phyloP scores from a whole-genome alignment of 2,329 filamentous ascomycete species.

The Penicillium sp. region DNA sequence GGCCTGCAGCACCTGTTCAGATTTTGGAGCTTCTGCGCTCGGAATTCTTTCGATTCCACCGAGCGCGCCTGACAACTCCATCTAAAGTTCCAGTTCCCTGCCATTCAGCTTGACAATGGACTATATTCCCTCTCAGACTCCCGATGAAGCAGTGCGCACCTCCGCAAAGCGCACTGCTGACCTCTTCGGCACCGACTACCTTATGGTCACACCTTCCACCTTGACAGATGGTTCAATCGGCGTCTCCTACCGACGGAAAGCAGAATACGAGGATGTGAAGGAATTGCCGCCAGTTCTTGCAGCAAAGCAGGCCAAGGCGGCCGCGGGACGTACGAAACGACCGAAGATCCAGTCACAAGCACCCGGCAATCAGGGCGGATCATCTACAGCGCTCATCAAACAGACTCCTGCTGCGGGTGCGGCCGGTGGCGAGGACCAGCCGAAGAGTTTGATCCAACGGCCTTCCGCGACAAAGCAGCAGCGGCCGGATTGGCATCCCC shows the following conservation, averaged over 20 bases:
- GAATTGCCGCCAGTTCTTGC: conserved; percentile 72
- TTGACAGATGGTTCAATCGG: conserved; percentile 41
- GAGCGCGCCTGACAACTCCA: neutral
- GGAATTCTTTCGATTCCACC: conserved; percentile 4
- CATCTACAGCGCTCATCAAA: conserved; percentile 54
- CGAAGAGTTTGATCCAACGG: conserved; percentile 57
- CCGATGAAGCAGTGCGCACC: conserved; percentile 37
- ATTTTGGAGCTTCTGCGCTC: conserved; percentile 1
- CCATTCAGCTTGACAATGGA: conserved; percentile 25
- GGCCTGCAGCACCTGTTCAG: neutral
- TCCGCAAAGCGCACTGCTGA: conserved; percentile 45
- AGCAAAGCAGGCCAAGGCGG: conserved; percentile 66
- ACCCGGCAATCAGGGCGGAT: conserved; percentile 44
- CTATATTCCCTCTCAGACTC: conserved; percentile 24
- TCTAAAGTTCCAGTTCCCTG: neutral
- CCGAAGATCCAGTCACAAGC: conserved; percentile 48
- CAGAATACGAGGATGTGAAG: conserved; percentile 71
- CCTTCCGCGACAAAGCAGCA: conserved; percentile 58
- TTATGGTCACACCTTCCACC: conserved; percentile 41
- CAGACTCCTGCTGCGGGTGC: conserved; percentile 25
- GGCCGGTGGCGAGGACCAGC: conserved; percentile 43
- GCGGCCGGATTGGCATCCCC: conserved; percentile 91
- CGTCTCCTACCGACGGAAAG: conserved; percentile 43
- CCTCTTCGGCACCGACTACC: conserved; percentile 45
- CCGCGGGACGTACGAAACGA: conserved; percentile 60